Evolutionary conservation across 768 basidiomycete species (phyloP), one percentile per base, ranked within the genome.

Genomic region (Artomyces pyxidatus): DNA sequence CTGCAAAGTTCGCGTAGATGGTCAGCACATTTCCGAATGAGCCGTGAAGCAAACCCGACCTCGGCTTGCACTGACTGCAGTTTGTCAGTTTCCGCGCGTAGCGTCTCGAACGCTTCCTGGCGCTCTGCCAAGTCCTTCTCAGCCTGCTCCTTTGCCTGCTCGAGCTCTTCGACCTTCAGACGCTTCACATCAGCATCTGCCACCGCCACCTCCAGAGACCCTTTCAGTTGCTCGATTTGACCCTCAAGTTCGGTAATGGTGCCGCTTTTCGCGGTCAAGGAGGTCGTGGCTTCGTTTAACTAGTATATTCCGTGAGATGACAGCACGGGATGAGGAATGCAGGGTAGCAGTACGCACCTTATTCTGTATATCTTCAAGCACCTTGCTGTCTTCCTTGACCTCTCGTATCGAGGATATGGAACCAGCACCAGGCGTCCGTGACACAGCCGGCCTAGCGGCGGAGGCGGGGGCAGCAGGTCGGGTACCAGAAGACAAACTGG

Each of bases 391-490:
- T 53, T 81, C 82, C 52, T 75, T 78, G 16, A 83, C 69, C 57
- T 88, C 88, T 50, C 73, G 75, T 50, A 88, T 80, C 8, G 87
- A 87, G n/a, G 83, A 75, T 42, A 88, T 80, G 12, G 87, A 88
- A 22, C 72, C 68, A 32, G 77, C 58, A 25, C 76, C 64, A 16
- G 77, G 72, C 47, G 75, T 63, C 37, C 77, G 52, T 48, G 69
- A 76, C 8, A 37, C 17, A 10, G 69, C 57, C 25, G 68, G 58
- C 45, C 65, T 55, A 38, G 67, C 57, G 14, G 71, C 52, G 23
- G 70, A 59, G 48, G 68, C 57, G 26, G 70, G 69, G 2, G 70
- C 60, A 4, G 61, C 19, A 16, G 56, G 39, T 40, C 69, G 56
- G 25, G 66, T 61, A 23, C 75, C 48, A 12, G 68, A 60, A 7